These are phyloP conservation scores for Bruguiera parviflora DNA, from an alignment of 345 rosid species.

Conservation along the genomic window DNA sequence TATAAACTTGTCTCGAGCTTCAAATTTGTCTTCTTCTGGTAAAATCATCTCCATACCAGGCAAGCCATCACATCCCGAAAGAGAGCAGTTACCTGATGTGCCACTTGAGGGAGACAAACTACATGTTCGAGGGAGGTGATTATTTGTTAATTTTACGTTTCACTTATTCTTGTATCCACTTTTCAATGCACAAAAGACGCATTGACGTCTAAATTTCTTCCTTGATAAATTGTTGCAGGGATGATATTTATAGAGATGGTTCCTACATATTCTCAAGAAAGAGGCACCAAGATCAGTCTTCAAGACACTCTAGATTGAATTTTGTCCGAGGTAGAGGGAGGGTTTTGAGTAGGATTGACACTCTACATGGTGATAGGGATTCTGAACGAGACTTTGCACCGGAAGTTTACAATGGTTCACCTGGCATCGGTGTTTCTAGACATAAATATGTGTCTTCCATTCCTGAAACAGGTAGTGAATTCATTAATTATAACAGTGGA, in stretches of 20 bases:
- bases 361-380: conserved; percentile 40
- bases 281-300: conserved; percentile 47
- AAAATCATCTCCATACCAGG: conserved; percentile 44
- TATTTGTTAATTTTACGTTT: conserved; percentile 21
- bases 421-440: conserved; percentile 37
- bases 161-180: conserved; percentile 9
- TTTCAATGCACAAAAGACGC: conserved; percentile 8
- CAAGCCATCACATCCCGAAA: conserved; percentile 39
- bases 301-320: conserved; percentile 55
- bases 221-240: not conserved
- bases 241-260: conserved; percentile 22
- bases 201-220: conserved; percentile 8
- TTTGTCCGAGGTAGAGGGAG: conserved; percentile 60
- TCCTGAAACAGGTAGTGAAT: conserved; percentile 40
- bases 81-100: conserved; percentile 59
- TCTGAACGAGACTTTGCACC: conserved; percentile 44
- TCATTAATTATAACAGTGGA: conserved; percentile 45
- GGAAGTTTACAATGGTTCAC: conserved; percentile 32
- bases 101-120: conserved; percentile 46
- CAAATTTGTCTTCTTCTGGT: conserved; percentile 42
- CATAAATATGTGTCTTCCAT: conserved; percentile 38
- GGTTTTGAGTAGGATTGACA: conserved; percentile 44
- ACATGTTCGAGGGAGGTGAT: conserved; percentile 73
- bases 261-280: conserved; percentile 46
- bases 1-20: conserved; percentile 51